These are phyloP conservation scores for Saturnispora galanensis DNA, from an alignment of 805 yeast genomes.

Conservation along the genomic window DNA sequence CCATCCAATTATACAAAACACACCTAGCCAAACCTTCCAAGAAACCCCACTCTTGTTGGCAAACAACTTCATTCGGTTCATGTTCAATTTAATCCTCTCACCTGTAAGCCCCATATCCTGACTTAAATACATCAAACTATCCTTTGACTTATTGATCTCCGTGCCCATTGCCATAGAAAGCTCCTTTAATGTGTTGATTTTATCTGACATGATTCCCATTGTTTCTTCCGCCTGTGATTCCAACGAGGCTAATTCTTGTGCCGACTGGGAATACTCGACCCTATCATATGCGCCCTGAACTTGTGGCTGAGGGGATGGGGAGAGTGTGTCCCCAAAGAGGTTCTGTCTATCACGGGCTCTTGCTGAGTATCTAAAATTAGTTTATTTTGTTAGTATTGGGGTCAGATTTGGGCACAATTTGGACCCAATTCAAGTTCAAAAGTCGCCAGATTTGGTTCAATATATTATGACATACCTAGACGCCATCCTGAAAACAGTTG, in stretches of 20 bases:
- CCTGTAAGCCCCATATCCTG: conserved; percentile 27
- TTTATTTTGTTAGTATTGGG: background rate
- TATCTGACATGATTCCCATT: conserved; percentile 41
- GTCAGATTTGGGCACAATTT: conserved; percentile 6
- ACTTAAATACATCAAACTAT: conserved; percentile 19
- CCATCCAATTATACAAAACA: conserved; percentile 35
- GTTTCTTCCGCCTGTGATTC: conserved; percentile 63
- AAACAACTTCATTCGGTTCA: conserved; percentile 49
- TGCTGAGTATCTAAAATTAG: conserved; percentile 4
- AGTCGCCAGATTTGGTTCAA: too few relatives aligned
- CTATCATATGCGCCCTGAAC: conserved; percentile 32
- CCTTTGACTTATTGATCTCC: conserved; percentile 37
- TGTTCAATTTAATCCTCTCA: conserved; percentile 40
- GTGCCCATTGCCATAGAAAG: conserved; percentile 52
- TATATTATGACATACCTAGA: conserved; percentile 11
- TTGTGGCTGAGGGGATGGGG: conserved; percentile 13
- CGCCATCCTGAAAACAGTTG: conserved; percentile 10
- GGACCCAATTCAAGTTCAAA: too few relatives aligned
- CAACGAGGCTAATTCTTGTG: conserved; percentile 44
- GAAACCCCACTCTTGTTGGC: conserved; percentile 57
- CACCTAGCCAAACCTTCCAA: conserved; percentile 49
- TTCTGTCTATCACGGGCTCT: conserved; percentile 7
- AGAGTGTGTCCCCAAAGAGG: conserved; percentile 6
- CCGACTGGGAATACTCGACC: conserved; percentile 32
- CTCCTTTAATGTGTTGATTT: conserved; percentile 45